phyloP scores from a whole-genome alignment of 169 alveolate species.

The Cryptosporidium parvum region DNA sequence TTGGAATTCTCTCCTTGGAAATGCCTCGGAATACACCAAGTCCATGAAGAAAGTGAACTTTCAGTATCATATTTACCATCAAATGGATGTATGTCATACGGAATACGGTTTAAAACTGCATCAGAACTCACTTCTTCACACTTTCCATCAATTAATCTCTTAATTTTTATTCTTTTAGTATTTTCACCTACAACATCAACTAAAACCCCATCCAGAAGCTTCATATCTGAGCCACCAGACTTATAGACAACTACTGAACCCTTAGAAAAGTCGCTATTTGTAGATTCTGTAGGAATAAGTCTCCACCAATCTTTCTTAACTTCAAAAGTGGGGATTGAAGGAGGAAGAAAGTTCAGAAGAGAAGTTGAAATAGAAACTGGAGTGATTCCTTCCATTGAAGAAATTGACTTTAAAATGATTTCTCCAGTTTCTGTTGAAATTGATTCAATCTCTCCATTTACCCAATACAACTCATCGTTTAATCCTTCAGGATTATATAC shows the following conservation, averaged over 20 bases:
- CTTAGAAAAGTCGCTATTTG: slow-evolving; percentile 13
- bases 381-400: background rate
- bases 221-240: background rate
- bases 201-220: slow-evolving; percentile 44
- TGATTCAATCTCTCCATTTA: slow-evolving; percentile 32
- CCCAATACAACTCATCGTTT: slow-evolving; percentile 13
- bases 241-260: slow-evolving; percentile 45
- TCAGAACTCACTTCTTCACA: background rate
- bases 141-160: slow-evolving; percentile 14
- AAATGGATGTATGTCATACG: slow-evolving; percentile 62
- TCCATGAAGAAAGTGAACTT: slow-evolving; percentile 59
- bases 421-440: slow-evolving; percentile 53
- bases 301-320: slow-evolving; percentile 61
- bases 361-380: slow-evolving; percentile 17
- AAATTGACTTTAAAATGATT: slow-evolving; percentile 13
- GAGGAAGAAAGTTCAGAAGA: slow-evolving; percentile 44
- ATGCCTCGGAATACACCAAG: slow-evolving; percentile 72
- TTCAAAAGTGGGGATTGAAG: slow-evolving; percentile 56
- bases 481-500: background rate
- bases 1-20: slow-evolving; percentile 41
- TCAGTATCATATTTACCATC: slow-evolving; percentile 34
- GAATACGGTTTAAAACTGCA: background rate
- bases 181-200: background rate
- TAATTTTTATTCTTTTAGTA: background rate
- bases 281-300: slow-evolving; percentile 13